Conservation (phyloP, 805 yeast genomes). For the Starmerella potacharoeniae region DNA sequence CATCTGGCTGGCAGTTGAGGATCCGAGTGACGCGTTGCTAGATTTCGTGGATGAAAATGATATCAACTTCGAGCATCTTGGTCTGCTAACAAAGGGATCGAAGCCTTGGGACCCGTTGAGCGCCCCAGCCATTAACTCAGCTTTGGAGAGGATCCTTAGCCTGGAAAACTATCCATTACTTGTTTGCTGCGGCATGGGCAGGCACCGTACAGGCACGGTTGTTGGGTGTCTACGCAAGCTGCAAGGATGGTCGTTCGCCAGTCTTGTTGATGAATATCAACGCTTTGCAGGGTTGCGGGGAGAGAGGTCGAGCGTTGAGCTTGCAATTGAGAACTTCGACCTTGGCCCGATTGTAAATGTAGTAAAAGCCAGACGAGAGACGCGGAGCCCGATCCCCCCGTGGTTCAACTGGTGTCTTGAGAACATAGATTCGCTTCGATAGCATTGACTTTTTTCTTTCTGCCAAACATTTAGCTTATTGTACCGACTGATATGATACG, state of each 20-base stretch:
- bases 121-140: conserved; percentile 66
- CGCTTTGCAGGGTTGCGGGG: conserved; percentile 89
- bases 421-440: background rate
- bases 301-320: conserved; percentile 82
- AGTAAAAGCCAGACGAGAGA: background rate
- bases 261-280: conserved; percentile 86
- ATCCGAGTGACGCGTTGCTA: conserved; percentile 78
- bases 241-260: conserved; percentile 97
- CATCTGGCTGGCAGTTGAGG: conserved; percentile 91
- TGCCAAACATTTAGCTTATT: too few species aligned
- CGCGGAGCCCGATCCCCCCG: conserved; percentile 12
- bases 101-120: conserved; percentile 96
- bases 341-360: conserved; percentile 30
- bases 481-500: too few species aligned
- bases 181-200: conserved; percentile 96
- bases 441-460: background rate
- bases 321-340: conserved; percentile 68
- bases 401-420: conserved; percentile 14
- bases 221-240: conserved; percentile 84
- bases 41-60: conserved; percentile 66
- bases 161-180: conserved; percentile 69
- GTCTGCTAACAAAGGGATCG: conserved; percentile 66
- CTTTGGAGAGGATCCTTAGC: conserved; percentile 63
- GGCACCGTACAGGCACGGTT: conserved; percentile 95
- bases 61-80: conserved; percentile 72